A percentile compares a stretch with the other conserved stretches of the same genome.
Conservation (phyloP, 331 rosid species). For the Cydonia oblonga region DNA sequence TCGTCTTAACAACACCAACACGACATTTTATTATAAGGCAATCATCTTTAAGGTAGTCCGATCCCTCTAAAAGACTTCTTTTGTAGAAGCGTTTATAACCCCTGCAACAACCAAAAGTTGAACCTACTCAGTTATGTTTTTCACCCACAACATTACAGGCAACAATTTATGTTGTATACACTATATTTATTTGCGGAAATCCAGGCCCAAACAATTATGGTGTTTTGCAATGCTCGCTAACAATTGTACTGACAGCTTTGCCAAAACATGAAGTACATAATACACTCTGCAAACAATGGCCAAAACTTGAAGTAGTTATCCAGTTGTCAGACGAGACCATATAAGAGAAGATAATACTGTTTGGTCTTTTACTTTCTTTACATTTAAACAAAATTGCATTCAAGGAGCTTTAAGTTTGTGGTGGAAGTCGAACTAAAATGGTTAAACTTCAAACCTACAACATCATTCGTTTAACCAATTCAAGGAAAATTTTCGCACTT, state of each 20-base stretch:
- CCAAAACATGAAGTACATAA: too few relatives aligned
- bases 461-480: neutral
- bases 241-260: neutral
- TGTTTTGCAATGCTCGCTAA: neutral
- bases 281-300: too few relatives aligned
- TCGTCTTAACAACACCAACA: slow-evolving; percentile 48
- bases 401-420: neutral
- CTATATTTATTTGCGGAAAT: neutral
- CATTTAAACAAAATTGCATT: neutral
- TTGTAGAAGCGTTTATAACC: slow-evolving; percentile 51
- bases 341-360: neutral
- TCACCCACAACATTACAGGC: neutral
- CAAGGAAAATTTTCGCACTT: neutral
- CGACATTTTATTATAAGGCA: slow-evolving; percentile 42
- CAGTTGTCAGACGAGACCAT: neutral
- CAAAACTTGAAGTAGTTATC: neutral
- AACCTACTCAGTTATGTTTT: neutral
- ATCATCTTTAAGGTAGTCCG: slow-evolving; percentile 47
- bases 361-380: neutral
- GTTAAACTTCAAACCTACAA: neutral
- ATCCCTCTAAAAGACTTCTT: slow-evolving; percentile 38
- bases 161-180: neutral
- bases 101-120: slow-evolving; percentile 22
- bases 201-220: neutral
- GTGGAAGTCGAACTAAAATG: neutral